Conservation (phyloP, 768 basidiomycete species). For the Lentinula boryana region DNA sequence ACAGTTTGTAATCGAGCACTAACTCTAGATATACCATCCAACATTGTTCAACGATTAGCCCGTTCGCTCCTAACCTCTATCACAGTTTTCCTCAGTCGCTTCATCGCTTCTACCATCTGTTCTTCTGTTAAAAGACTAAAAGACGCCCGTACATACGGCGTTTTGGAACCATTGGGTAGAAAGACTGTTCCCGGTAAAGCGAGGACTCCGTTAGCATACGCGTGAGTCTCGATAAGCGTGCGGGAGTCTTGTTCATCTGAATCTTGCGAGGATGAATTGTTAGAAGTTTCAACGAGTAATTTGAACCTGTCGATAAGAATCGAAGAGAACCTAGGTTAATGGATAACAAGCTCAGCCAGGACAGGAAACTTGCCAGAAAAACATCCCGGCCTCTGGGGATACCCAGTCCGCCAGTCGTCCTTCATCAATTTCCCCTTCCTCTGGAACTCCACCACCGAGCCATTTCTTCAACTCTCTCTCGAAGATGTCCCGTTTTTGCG, state of each 20-base stretch:
- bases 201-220: constrained; percentile 78
- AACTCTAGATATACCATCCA: too few relatives aligned
- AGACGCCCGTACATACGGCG: constrained; percentile 73
- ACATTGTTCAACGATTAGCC: neutral
- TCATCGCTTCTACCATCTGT: constrained; percentile 70
- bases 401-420: constrained; percentile 58
- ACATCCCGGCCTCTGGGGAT: constrained; percentile 78
- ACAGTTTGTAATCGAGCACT: too few relatives aligned
- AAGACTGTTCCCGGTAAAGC: constrained; percentile 85
- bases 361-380: constrained; percentile 63
- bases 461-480: constrained; percentile 70
- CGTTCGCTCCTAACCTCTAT: constrained; percentile 15
- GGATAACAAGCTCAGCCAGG: neutral
- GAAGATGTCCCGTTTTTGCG: constrained; percentile 69
- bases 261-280: constrained; percentile 8
- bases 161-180: constrained; percentile 63
- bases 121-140: constrained; percentile 67
- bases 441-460: constrained; percentile 30
- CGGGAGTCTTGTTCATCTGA: constrained; percentile 58
- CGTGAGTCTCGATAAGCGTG: constrained; percentile 64
- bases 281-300: constrained; percentile 35
- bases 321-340: too few relatives aligned
- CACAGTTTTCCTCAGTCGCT: constrained; percentile 43
- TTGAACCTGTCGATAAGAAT: constrained; percentile 53
- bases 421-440: constrained; percentile 17